These are phyloP conservation scores for Antitrichia curtipendula DNA, from an alignment of 225 moss, liverwort and hornwort genomes.

Conservation along the genomic window DNA sequence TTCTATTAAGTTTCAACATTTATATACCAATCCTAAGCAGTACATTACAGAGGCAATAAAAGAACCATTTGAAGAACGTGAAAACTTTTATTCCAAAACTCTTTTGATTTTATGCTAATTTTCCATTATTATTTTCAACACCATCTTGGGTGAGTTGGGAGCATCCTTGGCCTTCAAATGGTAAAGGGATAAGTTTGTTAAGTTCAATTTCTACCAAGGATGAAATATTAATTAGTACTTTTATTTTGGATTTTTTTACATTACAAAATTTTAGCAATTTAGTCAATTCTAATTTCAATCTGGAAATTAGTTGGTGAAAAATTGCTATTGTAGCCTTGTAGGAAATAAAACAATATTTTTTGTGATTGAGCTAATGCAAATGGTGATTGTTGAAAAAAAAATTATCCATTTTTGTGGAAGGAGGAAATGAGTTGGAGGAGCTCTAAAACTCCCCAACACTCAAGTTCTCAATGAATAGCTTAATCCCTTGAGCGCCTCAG, in stretches of 20 bases:
- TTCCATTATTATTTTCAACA: not conserved
- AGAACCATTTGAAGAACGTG: not conserved
- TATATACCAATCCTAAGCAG: fast-evolving
- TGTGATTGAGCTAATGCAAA: not conserved
- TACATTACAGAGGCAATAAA: fast-evolving
- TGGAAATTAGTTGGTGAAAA: not conserved
- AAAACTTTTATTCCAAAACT: not conserved
- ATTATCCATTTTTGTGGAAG: no score
- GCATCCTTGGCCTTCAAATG: not conserved
- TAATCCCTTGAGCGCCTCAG: no score
- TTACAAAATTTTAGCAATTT: fast-evolving
- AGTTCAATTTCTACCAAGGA: not conserved
- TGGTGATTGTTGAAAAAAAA: no score
- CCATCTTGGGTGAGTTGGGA: not conserved
- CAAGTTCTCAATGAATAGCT: no score
- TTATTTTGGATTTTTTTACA: fast-evolving
- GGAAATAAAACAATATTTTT: not conserved
- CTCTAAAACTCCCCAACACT: no score
- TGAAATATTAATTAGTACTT: not conserved
- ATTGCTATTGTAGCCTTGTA: no score
- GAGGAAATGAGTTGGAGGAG: no score
- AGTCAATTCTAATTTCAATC: fast-evolving
- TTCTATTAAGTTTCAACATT: not conserved
- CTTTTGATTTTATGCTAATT: not conserved
- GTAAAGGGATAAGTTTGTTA: not conserved